Evolutionary conservation across 2,329 filamentous ascomycete genomes (phyloP), one percentile per base, ranked within the genome.

Genomic region (Alternaria burnsii): DNA sequence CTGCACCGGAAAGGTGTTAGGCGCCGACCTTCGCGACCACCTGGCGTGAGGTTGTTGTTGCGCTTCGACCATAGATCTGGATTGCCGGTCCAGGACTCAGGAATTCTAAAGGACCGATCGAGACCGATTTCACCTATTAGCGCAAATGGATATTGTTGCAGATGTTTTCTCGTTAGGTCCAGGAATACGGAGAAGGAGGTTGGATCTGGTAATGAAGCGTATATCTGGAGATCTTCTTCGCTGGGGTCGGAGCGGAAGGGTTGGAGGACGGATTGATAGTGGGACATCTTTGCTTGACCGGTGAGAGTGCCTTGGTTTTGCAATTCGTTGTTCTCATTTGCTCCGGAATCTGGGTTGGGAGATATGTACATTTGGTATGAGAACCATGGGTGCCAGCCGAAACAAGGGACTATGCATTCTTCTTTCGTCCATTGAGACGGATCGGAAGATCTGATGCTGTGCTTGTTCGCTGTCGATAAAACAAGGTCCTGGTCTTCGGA

Each of bases 371-470:
- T 84, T 66, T 92, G 88, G 75, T 94, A 84, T 1, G 91, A 90
- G 77, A 94, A 94, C 92, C 92, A 95, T 1, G 92, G 92, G 74
- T 95, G 92, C 91, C 91, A 94, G 20, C 92, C 92, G 78, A 94
- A 94, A n/a, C 88, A 88, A 0, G 92, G 90, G 4, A 94, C 69
- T 26, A 89, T 77, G 58, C 81, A 82, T 62, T 82, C 79, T 43
- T 79, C 65, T 51, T 71, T 61, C 20, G 69, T 56, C 62, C 72
- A 76, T 18, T 68, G 40, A 14, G 76, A 71, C 6, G 61, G 50
- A 20, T 77, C 55, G 1, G 64, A 20, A 2, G 71, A 71, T 32
- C 67, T 76, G 48, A 90, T 73, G 36, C 86, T 85, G 68, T 88
- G 83, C 14, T 81, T 71, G 4, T 82, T 80, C 30, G 90, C 89